Evolutionary conservation across 129 eudicot species (phyloP), one percentile per base, ranked within the genome.

Genomic region (Flaveria ramosissima): DNA sequence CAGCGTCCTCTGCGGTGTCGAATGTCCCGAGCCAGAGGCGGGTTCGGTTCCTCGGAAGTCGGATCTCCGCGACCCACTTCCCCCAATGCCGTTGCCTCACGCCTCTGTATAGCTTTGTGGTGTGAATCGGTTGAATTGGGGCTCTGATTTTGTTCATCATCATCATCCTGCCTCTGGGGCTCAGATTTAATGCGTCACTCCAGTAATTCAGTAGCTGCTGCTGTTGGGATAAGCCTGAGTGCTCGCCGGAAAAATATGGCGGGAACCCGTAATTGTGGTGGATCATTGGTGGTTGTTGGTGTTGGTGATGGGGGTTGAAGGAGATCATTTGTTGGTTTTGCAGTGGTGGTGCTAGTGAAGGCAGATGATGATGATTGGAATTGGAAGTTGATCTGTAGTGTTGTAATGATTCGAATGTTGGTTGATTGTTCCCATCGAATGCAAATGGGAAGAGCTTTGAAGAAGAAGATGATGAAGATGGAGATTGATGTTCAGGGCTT

Each of bases 151-250:
- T n/a, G n/a, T n/a, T n/a, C n/a, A n/a, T n/a, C n/a, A n/a, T n/a
- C n/a, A n/a, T n/a, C n/a, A n/a, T n/a, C n/a, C n/a, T n/a, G 2
- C 96, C 93, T 83, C 93, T 81, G 0, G 97, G 97, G 39, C 97
- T 92, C 47, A 89, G 67, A 73, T 91, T 91, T 80, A 88, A 66
- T 13, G 92, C 75, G 46, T 89, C 88, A 65, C 88, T 86, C 96
- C 97, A 92, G 51, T 89, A 88, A 69, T 84, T 92, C 16, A 87
- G 60, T 41, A 85, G 32, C 21, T 85, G 96, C 76, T 89, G 96
- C 76, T 89, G 90, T 57, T 87, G 96, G 2, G 92, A 39, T 65
- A 79, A 47, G 2, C 77, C 68, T 27, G 72, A 47, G 82, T 78
- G 55, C 60, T 90, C 90, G 55, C 86, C 92, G 57, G 85, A 81